Evolutionary conservation across 2,329 filamentous ascomycete species (phyloP).

Genomic region (Karstenula rhodostoma): DNA sequence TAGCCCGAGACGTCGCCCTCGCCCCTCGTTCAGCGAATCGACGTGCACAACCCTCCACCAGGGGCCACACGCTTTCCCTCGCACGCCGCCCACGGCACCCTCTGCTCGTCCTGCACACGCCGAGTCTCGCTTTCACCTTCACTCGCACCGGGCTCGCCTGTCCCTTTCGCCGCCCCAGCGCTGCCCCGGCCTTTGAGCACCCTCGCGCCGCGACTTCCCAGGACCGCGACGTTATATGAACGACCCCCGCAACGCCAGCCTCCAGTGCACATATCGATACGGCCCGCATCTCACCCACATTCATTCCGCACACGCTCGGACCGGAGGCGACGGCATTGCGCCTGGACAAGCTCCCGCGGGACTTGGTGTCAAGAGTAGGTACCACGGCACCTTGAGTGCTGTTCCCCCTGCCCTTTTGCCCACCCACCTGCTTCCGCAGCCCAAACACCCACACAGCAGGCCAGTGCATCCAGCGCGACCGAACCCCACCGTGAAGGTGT

Average conservation of each 20-base stretch:
- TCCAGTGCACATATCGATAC: slow-evolving; percentile 33
- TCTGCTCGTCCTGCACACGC: slow-evolving; percentile 4
- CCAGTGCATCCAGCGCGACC: slow-evolving; percentile 28
- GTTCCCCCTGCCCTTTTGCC: slow-evolving; percentile 30
- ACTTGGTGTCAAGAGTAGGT: slow-evolving; percentile 13
- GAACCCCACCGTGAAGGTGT: slow-evolving; percentile 50
- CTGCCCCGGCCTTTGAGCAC: background rate
- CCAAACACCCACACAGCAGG: slow-evolving; percentile 40
- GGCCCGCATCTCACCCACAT: slow-evolving; percentile 29
- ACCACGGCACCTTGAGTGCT: slow-evolving; percentile 19
- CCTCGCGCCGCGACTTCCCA: slow-evolving; percentile 10
- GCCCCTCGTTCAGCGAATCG: slow-evolving; percentile 14
- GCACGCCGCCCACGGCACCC: slow-evolving; percentile 16
- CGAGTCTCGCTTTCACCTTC: slow-evolving; percentile 5
- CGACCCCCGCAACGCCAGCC: slow-evolving; percentile 32
- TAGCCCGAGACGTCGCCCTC: slow-evolving; percentile 15
- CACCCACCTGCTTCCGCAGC: slow-evolving; percentile 31
- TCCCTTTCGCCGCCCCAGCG: background rate
- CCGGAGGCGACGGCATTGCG: slow-evolving; percentile 20
- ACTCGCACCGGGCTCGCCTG: background rate
- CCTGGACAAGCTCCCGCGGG: slow-evolving; percentile 20
- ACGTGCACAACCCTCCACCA: slow-evolving; percentile 22
- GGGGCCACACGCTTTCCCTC: slow-evolving; percentile 28
- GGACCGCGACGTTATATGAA: slow-evolving; percentile 33
- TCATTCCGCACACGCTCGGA: slow-evolving; percentile 23